These are phyloP conservation scores for Aureobasidium namibiae DNA, from an alignment of 2,329 filamentous ascomycete species.

Conservation along the genomic window DNA sequence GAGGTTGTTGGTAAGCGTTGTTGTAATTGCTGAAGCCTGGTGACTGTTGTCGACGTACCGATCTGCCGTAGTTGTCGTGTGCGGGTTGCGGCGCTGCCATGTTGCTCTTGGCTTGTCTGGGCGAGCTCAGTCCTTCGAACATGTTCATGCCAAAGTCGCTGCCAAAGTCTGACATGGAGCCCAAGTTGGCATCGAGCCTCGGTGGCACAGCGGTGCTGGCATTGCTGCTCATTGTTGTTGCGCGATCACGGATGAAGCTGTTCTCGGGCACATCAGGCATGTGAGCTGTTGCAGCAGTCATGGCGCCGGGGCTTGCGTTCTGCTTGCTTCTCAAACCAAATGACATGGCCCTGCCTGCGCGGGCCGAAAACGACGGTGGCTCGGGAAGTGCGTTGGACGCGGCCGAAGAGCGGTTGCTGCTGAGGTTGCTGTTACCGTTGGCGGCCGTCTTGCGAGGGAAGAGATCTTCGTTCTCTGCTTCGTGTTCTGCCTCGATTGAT, in stretches of 20 bases:
- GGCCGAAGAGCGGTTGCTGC: constrained; percentile 21
- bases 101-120: constrained; percentile 17
- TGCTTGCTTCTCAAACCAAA: constrained; percentile 36
- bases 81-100: constrained; percentile 17
- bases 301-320: constrained; percentile 7
- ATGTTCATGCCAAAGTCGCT: constrained; percentile 28
- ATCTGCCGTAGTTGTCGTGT: constrained; percentile 15
- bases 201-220: constrained; percentile 31
- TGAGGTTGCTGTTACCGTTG: constrained; percentile 33
- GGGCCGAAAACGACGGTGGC: constrained; percentile 25
- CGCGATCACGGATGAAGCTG: constrained; percentile 31
- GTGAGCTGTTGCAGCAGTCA: not conserved
- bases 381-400: constrained; percentile 8
- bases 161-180: constrained; percentile 23
- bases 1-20: not conserved
- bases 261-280: constrained; percentile 14
- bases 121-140: constrained; percentile 23
- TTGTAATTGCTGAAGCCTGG: constrained; percentile 1
- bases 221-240: constrained; percentile 31
- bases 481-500: constrained; percentile 39
- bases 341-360: constrained; percentile 45
- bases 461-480: constrained; percentile 28
- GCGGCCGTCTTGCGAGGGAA: constrained; percentile 28
- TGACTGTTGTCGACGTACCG: constrained; percentile 16
- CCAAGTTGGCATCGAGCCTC: constrained; percentile 22